phyloP scores from a whole-genome alignment of 2,329 filamentous ascomycete genomes.

The Exophiala sideris region DNA sequence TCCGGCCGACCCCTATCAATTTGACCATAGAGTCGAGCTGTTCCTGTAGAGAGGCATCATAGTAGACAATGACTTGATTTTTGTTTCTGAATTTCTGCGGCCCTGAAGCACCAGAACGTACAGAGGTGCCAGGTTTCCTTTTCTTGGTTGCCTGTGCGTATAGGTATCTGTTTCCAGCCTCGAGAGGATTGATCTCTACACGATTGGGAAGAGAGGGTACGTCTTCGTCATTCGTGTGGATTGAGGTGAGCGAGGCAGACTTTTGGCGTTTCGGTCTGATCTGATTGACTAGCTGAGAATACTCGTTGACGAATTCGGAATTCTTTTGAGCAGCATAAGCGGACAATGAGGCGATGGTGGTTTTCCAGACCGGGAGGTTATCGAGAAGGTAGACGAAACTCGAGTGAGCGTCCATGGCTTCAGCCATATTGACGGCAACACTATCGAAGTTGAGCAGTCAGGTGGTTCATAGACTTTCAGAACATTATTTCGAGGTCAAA shows the following conservation, averaged over 20 bases:
- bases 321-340: conserved; percentile 40
- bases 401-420: conserved; percentile 41
- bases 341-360: conserved; percentile 41
- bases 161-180: conserved; percentile 25
- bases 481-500: conserved; percentile 12
- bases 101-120: conserved; percentile 33
- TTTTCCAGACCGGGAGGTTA: conserved; percentile 45
- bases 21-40: conserved; percentile 80
- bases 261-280: conserved; percentile 39
- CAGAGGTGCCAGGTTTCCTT: conserved; percentile 33
- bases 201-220: conserved; percentile 7
- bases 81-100: conserved; percentile 63
- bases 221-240: conserved; percentile 32
- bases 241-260: conserved; percentile 39
- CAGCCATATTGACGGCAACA: conserved; percentile 9
- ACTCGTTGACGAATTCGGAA: conserved; percentile 43
- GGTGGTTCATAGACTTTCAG: conserved; percentile 9
- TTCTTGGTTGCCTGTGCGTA: conserved; percentile 37
- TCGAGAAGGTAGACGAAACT: conserved; percentile 45
- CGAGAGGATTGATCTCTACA: conserved; percentile 22
- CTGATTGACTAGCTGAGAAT: conserved; percentile 35
- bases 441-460: conserved; percentile 1
- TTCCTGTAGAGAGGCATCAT: conserved; percentile 81
- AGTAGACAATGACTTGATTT: conserved; percentile 82
- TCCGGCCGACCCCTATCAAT: conserved; percentile 74